Evolutionary conservation across 805 yeast species (phyloP).

Genomic region (Metschnikowia arizonensis): DNA sequence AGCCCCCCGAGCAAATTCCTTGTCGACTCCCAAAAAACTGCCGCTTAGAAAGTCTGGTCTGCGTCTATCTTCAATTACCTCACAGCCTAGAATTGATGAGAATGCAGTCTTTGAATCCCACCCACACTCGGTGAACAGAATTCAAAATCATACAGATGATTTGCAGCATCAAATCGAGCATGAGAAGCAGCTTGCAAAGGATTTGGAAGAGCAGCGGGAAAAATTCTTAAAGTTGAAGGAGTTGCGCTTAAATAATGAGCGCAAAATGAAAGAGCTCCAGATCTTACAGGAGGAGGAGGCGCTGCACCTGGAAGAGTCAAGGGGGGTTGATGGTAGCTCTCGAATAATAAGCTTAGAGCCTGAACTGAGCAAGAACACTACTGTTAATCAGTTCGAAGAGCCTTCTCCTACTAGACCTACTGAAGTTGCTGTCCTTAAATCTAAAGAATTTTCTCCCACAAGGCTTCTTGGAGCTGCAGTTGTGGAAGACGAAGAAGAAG

Average conservation of each 20-base stretch:
- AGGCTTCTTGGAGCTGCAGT: slow-evolving; percentile 4
- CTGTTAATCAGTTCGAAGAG: neutral
- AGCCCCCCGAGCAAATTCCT: slow-evolving; percentile 24
- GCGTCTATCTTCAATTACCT: slow-evolving; percentile 16
- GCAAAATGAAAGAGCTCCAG: slow-evolving; percentile 20
- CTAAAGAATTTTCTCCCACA: neutral
- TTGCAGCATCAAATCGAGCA: slow-evolving; percentile 35
- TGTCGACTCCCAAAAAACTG: slow-evolving; percentile 13
- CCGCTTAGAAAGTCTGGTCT: slow-evolving; percentile 8
- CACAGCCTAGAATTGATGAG: slow-evolving; percentile 16
- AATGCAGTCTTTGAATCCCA: slow-evolving; percentile 24
- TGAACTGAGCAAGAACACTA: neutral
- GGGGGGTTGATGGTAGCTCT: neutral
- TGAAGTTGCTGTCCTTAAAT: neutral
- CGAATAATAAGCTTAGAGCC: neutral
- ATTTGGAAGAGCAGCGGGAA: slow-evolving; percentile 35
- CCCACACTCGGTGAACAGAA: neutral
- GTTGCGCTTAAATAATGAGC: slow-evolving; percentile 27
- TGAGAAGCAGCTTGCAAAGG: slow-evolving; percentile 36
- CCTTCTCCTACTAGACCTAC: neutral
- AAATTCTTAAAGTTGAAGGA: slow-evolving; percentile 34
- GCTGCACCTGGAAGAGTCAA: slow-evolving; percentile 1
- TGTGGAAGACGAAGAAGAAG: slow-evolving; percentile 2
- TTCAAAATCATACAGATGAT: slow-evolving; percentile 19
- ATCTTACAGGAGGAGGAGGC: slow-evolving; percentile 15